Conservation (phyloP, 257 asterid species). For the Solanum ossicruentum region DNA sequence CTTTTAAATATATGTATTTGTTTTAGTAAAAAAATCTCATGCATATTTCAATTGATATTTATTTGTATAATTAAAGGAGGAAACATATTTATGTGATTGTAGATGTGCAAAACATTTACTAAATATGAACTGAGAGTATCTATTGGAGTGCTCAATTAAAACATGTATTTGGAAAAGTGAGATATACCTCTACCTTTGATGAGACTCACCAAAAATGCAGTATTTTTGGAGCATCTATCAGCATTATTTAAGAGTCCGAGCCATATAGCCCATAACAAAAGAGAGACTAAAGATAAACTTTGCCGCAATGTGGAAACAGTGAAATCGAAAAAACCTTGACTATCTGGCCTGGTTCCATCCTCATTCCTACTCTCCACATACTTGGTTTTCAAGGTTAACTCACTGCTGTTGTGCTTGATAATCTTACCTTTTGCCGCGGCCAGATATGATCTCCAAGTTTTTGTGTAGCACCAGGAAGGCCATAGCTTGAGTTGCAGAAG, state of each 20-base stretch:
- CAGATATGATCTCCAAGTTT: slow-evolving; percentile 87
- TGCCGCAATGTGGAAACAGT: background rate
- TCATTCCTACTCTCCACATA: slow-evolving; percentile 75
- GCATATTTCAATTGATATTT: too few species aligned
- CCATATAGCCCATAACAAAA: background rate
- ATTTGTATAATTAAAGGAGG: too few species aligned
- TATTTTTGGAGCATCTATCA: background rate
- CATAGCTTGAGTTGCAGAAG: slow-evolving; percentile 55
- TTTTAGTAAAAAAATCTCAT: too few species aligned
- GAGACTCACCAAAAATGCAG: background rate
- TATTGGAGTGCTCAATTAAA: too few species aligned
- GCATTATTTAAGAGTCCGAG: background rate
- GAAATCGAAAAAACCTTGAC: slow-evolving; percentile 39
- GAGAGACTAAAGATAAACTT: background rate
- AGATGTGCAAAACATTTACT: too few species aligned
- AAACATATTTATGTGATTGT: too few species aligned
- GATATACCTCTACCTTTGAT: too few species aligned
- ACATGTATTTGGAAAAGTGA: too few species aligned
- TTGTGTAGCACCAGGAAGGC: slow-evolving; percentile 72
- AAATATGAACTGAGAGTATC: too few species aligned
- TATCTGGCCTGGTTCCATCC: slow-evolving; percentile 80
- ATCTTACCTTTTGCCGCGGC: slow-evolving; percentile 77
- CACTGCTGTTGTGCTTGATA: slow-evolving; percentile 67
- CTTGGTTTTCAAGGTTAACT: too few species aligned
- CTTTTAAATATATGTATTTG: too few species aligned